A percentile compares a stretch with the other conserved stretches of the same genome.
These are phyloP conservation scores for Citrullus colocynthis DNA, from an alignment of 306 rosid genomes.

Conservation along the genomic window DNA sequence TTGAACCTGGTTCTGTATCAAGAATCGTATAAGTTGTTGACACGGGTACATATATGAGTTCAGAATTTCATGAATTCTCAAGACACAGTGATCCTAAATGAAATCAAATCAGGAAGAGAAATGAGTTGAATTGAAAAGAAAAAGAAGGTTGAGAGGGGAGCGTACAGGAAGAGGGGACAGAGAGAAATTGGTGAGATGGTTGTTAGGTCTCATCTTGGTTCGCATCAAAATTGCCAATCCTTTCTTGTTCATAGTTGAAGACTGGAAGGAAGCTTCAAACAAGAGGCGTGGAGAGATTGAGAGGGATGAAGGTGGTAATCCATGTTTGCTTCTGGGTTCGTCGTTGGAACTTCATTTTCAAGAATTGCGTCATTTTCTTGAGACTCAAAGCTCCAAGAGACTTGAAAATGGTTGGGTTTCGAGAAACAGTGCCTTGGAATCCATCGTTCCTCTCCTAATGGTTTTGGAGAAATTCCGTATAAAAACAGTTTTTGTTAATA, in stretches of 20 bases:
- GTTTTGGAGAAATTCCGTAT: no score
- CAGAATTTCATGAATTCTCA: background rate
- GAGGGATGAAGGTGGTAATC: background rate
- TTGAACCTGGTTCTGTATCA: constrained; percentile 35
- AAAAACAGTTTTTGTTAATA: no score
- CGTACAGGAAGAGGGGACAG: constrained; percentile 59
- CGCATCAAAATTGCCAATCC: constrained; percentile 76
- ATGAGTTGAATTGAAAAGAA: background rate
- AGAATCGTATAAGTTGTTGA: background rate
- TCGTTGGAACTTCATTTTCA: background rate
- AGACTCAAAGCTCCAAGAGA: background rate
- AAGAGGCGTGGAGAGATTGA: background rate
- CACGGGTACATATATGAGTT: background rate
- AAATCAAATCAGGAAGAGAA: background rate
- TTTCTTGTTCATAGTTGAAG: constrained; percentile 38
- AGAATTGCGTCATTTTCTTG: background rate
- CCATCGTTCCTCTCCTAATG: background rate
- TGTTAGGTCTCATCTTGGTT: constrained; percentile 70
- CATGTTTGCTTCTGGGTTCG: background rate
- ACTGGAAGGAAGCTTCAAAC: background rate
- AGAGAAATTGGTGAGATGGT: constrained; percentile 32
- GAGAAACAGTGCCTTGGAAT: background rate
- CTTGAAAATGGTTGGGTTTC: background rate
- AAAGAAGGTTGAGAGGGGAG: background rate
- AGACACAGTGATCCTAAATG: background rate